Evolutionary conservation across 805 yeast genomes (phyloP), one percentile per base, ranked within the genome.

Genomic region (Wickerhamomyces pijperi): DNA sequence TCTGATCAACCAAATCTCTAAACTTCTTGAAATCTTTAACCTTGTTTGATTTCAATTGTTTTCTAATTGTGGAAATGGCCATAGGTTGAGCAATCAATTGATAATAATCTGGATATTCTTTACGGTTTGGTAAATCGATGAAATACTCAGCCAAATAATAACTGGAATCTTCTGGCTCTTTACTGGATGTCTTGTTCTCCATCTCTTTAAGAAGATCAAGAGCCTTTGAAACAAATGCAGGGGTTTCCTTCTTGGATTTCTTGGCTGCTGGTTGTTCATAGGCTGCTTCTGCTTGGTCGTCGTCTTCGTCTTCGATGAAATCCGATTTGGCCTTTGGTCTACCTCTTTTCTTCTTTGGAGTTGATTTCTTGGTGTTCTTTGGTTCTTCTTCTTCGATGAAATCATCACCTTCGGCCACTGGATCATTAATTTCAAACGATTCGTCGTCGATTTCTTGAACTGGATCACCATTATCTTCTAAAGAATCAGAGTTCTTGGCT

Each of bases 61-160:
- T 72, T 49, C 68, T 64, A 31, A 83, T 72, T 2, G 70, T 67
- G 45, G 78, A 81, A 39, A 82, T 64, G 1, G 90, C 83, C 36
- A 80, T 64, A 19, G 92, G 94, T 42, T 71, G 65, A 39, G 74
- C 64, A 44, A 65, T 63, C 19, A 65, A 32, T 39, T 60, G 46
- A 39, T 81, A 90, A 57, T 90, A 90, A 59, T 90, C 97, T 0
- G 96, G 92, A 56, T 86, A 90, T 39, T 76, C 55, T 55, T 73
- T 72, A 46, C 72, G 71, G 0, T 88, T 71, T 3, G 97, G 97
- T 38, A 82, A 63, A 35, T 68, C 74, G 50, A 76, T 54, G 61
- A 88, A 88, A 37, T 79, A 61, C 32, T 70, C 81, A 23, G 72
- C 63, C 12, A 68, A 49, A 7, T 58, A 50, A 23, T 74, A 69